Evolutionary conservation across 495 filamentous ascomycete genomes (phyloP).

Genomic region (Podospora pseudoanserina): DNA sequence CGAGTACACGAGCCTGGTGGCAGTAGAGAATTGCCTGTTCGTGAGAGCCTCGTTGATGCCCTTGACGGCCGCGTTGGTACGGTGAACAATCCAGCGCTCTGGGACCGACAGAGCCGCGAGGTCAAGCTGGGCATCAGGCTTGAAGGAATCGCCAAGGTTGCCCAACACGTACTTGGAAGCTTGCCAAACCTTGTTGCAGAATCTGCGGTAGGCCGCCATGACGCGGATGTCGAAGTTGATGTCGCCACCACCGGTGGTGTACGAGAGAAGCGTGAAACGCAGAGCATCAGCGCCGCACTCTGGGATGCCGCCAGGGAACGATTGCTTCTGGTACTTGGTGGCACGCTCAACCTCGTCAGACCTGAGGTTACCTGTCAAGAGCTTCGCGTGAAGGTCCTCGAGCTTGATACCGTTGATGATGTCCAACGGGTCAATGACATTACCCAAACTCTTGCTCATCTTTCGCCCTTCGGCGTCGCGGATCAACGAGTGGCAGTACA

Average conservation of each 20-base stretch:
- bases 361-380: slow-evolving; percentile 66
- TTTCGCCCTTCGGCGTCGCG: slow-evolving; percentile 76
- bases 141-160: slow-evolving; percentile 67
- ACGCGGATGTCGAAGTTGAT: slow-evolving; percentile 83
- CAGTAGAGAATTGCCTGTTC: slow-evolving; percentile 65
- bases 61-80: slow-evolving; percentile 69
- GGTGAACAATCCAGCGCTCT: slow-evolving; percentile 83
- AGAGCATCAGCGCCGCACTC: slow-evolving; percentile 85
- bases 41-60: slow-evolving; percentile 68
- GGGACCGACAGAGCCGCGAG: slow-evolving; percentile 61
- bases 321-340: slow-evolving; percentile 72
- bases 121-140: slow-evolving; percentile 59
- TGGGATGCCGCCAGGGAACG: slow-evolving; percentile 80
- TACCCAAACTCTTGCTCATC: slow-evolving; percentile 82
- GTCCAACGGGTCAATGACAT: slow-evolving; percentile 79
- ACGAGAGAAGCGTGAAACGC: slow-evolving; percentile 74
- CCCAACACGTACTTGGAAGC: slow-evolving; percentile 84
- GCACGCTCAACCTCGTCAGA: slow-evolving; percentile 70
- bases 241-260: slow-evolving; percentile 85
- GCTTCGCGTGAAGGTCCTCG: slow-evolving; percentile 64
- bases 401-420: slow-evolving; percentile 72
- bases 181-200: slow-evolving; percentile 94
- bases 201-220: slow-evolving; percentile 77
- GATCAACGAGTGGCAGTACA: slow-evolving; percentile 72
- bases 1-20: slow-evolving; percentile 44